Evolutionary conservation across 2,329 filamentous ascomycete species (phyloP), one percentile per base, ranked within the genome.

Genomic region (Zalaria obscura): DNA sequence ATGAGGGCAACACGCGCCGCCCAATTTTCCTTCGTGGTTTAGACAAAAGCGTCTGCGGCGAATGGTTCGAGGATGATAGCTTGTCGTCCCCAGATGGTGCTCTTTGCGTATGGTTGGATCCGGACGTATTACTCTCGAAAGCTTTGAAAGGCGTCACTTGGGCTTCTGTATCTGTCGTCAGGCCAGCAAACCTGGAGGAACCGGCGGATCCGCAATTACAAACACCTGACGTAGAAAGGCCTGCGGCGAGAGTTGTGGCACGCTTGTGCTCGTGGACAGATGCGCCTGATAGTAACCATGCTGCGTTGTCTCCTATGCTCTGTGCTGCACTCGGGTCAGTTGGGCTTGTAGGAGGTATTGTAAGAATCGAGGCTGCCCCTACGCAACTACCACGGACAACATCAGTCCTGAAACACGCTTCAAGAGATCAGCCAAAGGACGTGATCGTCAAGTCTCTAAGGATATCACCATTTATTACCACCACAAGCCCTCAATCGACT

Each of bases 331-430:
- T 98, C 25, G 80, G 78, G 2, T 78, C 75, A 40, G 67, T 75
- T 33, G 79, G 77, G 2, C 72, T 93, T 40, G 83, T 93, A 6
- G 91, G 91, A 8, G 85, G 87, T 1, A 76, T 96, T 35, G 74
- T 94, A 42, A 86, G 89, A 46, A 71, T 98, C 27, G 87, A 96
- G 56, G 79, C 83, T 6, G 88, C 89, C 1, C 77, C 84, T 9
- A 66, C 72, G 34, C 83, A 81, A 40, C 65, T 86, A n/a, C 69
- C 78, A 4, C 76, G 77, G 44, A 77, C 75, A 34, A 69, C 75
- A 0, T 61, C 64, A 2, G 63, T 65, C 32, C 45, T 60, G 32
- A 67, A 65, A 44, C 47, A 52, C 53, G 63, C 47, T 38, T 18
- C 18, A 18, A 18, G 18, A 18, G 34, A 43, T 8, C 39, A 41